Evolutionary conservation across 73 alveolate genomes (phyloP).

Genomic region (Symbiodinium pilosum): DNA sequence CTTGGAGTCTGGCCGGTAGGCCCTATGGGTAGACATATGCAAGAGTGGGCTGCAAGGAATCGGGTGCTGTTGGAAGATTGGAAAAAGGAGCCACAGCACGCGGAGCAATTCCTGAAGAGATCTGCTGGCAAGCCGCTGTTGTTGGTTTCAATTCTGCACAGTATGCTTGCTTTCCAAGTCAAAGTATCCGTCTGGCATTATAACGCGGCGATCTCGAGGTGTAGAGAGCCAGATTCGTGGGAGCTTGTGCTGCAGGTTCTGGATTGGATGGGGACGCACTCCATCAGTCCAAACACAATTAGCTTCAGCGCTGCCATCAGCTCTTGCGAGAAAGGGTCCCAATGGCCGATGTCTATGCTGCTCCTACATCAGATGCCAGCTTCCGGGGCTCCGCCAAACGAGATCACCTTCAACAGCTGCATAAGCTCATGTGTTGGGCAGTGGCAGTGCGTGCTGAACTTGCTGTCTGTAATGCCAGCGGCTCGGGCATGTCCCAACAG

Average conservation of each 20-base stretch:
- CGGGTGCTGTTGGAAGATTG: neutral
- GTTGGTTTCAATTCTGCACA: neutral
- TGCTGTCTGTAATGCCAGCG: neutral
- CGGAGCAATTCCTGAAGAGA: neutral
- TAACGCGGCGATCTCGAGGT: neutral
- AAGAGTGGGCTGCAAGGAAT: neutral
- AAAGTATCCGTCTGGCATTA: neutral
- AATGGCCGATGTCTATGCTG: neutral
- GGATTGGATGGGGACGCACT: neutral
- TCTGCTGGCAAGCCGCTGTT: neutral
- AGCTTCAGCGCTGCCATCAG: slow-evolving; percentile 11
- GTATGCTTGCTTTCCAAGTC: neutral
- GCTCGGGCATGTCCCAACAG: neutral
- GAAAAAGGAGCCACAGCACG: neutral
- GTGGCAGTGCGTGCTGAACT: neutral
- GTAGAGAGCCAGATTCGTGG: neutral
- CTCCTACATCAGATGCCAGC: neutral
- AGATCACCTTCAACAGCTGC: neutral
- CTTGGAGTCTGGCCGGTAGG: too few species aligned
- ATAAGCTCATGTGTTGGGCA: neutral
- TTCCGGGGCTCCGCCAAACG: neutral
- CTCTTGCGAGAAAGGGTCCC: neutral
- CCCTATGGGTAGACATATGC: too few species aligned
- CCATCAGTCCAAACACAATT: neutral
- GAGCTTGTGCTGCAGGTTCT: neutral